Percentiles rank a stretch among this genome's conserved stretches.
phyloP scores from a whole-genome alignment of 805 yeast species.

The Phaffomyces antillensis region DNA sequence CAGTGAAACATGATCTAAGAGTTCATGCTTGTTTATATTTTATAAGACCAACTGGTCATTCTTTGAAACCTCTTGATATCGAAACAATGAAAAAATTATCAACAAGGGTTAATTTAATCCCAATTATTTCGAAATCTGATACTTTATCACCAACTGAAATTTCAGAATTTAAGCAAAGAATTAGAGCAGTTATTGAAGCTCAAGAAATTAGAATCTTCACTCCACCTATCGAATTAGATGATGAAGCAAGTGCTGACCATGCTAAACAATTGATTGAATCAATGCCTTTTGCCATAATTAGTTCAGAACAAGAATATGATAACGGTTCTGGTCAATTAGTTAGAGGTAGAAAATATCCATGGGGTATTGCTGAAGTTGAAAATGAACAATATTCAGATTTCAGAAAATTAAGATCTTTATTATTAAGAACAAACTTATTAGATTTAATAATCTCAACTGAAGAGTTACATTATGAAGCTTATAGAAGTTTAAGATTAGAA shows the following conservation, averaged over 20 bases:
- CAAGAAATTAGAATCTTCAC: conserved; percentile 80
- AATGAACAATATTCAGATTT: conserved; percentile 83
- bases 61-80: conserved; percentile 80
- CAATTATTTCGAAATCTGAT: conserved; percentile 47
- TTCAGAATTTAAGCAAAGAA: conserved; percentile 36
- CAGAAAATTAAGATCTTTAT: conserved; percentile 67
- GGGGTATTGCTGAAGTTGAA: conserved; percentile 88
- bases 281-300: conserved; percentile 84
- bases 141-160: conserved; percentile 22
- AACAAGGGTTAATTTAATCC: conserved; percentile 78
- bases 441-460: conserved; percentile 76
- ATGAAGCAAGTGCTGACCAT: conserved; percentile 71
- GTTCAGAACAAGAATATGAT: conserved; percentile 66
- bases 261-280: conserved; percentile 72
- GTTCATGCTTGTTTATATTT: conserved; percentile 90
- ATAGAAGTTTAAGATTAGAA: conserved; percentile 66
- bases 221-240: conserved; percentile 73
- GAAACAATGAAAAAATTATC: conserved; percentile 81
- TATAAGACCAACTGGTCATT: conserved; percentile 86
- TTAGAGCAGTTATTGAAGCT: conserved; percentile 75
- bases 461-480: conserved; percentile 74
- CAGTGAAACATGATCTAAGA: conserved; percentile 63
- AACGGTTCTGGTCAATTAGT: conserved; percentile 56
- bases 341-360: conserved; percentile 79
- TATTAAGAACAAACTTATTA: conserved; percentile 77